Evolutionary conservation across 768 basidiomycete genomes (phyloP), one percentile per base, ranked within the genome.

Genomic region (Podaxis carcinomalis): DNA sequence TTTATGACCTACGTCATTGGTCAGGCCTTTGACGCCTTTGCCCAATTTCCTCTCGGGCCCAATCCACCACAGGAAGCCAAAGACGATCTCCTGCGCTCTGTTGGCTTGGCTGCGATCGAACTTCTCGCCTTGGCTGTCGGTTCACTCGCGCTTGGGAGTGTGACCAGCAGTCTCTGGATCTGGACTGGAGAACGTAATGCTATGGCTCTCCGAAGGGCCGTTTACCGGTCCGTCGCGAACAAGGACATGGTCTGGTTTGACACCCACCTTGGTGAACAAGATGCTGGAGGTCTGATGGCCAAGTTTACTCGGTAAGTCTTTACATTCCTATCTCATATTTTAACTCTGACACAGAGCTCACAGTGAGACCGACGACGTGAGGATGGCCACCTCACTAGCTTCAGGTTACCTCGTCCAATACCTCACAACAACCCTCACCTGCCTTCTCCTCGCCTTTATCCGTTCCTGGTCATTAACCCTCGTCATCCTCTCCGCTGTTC

Each of bases 291-390:
- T 21, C 78, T 97, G 47, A 95, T 96, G 94, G 88, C 92, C 57
- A 92, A 93, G 69, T 98, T 97, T 71, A 83, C 90, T 36, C 86
- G 86, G 93, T 92, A 59, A 53, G 74, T 32, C 56, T 59, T 39
- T 5, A 10, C 36, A 19, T 50, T 16, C 19, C 52, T 59, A 49
- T 27, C 7, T 1, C 46, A 36, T 59, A 51, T 9, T 32, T 40
- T 49, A 13, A 0, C 14, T 37, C 35, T 53, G 27, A 32, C 47
- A 46, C 47, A 50, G 37, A 50, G 36, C 52, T 14, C 59, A 4
- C 68, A 98, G 95, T 65, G 96, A 98, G 74, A 97, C 95, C 5
- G 94, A 98, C 73, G 92, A 97, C 64, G 90, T 97, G 47, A 87
- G 96, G 44, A 79, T 86, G 62, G 95, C 93, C 0, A 85, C 88